phyloP scores from a whole-genome alignment of 1,284 basidiomycete species.

The Cutaneotrichosporon sp. region DNA sequence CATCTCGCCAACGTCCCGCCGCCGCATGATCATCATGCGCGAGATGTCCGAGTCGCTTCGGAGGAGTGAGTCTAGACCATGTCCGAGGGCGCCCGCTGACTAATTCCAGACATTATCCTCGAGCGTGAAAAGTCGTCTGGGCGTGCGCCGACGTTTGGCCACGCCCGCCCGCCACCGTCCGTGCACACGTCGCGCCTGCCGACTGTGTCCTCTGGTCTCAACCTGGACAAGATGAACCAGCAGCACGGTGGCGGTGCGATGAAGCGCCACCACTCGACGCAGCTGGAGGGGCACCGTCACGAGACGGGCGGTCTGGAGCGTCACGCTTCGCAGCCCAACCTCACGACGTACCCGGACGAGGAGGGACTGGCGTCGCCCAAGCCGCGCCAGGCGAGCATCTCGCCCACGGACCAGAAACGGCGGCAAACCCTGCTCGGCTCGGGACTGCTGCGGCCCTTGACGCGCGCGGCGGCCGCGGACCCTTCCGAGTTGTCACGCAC shows the following conservation, averaged over 20 bases:
- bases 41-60: slow-evolving; percentile 45
- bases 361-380: neutral
- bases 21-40: slow-evolving; percentile 41
- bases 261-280: too few relatives aligned
- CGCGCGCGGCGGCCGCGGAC: slow-evolving; percentile 22
- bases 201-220: slow-evolving; percentile 25
- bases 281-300: too few relatives aligned
- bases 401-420: slow-evolving; percentile 15
- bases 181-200: slow-evolving; percentile 26
- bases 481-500: neutral
- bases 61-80: slow-evolving; percentile 31
- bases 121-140: slow-evolving; percentile 44
- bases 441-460: slow-evolving; percentile 38
- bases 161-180: slow-evolving; percentile 27
- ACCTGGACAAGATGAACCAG: slow-evolving; percentile 24
- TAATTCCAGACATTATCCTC: slow-evolving; percentile 35
- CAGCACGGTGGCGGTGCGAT: neutral
- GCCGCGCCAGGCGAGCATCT: slow-evolving; percentile 1
- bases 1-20: slow-evolving; percentile 34
- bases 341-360: slow-evolving; percentile 9
- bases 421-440: slow-evolving; percentile 28
- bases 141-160: slow-evolving; percentile 8
- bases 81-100: neutral
- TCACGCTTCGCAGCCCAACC: slow-evolving; percentile 25
- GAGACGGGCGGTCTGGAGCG: slow-evolving; percentile 11